These are phyloP conservation scores for Trichophaea hybrida DNA, from an alignment of 2,329 filamentous ascomycete species.

Conservation along the genomic window DNA sequence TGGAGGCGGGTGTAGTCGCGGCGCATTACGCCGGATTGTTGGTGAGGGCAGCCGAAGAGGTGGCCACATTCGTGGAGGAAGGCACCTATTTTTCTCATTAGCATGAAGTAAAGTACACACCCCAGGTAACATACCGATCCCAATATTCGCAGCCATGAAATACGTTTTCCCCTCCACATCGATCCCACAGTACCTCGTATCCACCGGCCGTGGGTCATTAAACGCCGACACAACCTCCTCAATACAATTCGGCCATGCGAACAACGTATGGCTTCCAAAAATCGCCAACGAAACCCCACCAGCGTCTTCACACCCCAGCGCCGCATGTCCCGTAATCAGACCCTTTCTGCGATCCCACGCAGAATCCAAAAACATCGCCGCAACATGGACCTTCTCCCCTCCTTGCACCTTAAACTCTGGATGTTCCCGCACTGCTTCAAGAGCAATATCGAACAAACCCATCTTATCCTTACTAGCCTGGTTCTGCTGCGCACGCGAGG, in stretches of 20 bases:
- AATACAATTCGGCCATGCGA: slow-evolving; percentile 75
- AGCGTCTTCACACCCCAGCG: slow-evolving; percentile 48
- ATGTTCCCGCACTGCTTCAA: slow-evolving; percentile 49
- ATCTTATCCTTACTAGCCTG: slow-evolving; percentile 52
- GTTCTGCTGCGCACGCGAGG: slow-evolving; percentile 67
- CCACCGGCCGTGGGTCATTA: background rate
- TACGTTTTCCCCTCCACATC: slow-evolving; percentile 3
- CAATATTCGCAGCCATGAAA: slow-evolving; percentile 59
- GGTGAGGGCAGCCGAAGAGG: slow-evolving; percentile 76
- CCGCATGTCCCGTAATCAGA: slow-evolving; percentile 64
- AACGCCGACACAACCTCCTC: slow-evolving; percentile 63
- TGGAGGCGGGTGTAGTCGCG: background rate
- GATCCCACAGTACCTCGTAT: background rate
- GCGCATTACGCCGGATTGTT: slow-evolving; percentile 83
- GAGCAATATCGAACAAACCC: slow-evolving; percentile 62
- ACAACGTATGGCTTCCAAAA: slow-evolving; percentile 81
- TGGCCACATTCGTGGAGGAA: slow-evolving; percentile 87
- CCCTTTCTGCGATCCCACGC: slow-evolving; percentile 67
- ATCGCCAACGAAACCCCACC: slow-evolving; percentile 66
- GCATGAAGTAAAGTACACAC: background rate
- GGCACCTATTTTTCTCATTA: slow-evolving; percentile 53
- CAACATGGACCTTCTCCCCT: slow-evolving; percentile 69
- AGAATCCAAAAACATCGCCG: slow-evolving; percentile 68
- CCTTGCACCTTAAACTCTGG: slow-evolving; percentile 33
- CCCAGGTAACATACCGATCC: background rate